Conservation (phyloP, 768 basidiomycete genomes). For the Dioszegia crocea region DNA sequence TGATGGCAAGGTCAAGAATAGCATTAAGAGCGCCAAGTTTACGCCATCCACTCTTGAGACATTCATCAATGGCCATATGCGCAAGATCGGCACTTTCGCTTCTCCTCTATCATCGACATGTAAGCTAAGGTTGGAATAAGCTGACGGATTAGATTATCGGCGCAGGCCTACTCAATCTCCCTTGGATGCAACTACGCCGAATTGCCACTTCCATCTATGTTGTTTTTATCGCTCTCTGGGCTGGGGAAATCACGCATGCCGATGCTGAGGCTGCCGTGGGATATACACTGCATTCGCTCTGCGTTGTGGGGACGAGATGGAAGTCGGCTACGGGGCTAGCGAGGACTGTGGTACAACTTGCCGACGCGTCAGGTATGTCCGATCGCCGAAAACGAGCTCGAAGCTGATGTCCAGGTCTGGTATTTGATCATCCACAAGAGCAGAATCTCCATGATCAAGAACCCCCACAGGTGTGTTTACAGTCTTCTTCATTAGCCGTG, state of each 20-base stretch:
- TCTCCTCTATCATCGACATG: conserved; percentile 11
- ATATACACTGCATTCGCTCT: conserved; percentile 9
- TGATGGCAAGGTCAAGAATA: conserved; percentile 16
- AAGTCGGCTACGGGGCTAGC: conserved; percentile 9
- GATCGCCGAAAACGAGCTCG: too few relatives aligned
- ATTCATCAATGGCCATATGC: conserved; percentile 18
- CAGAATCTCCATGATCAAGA: too few relatives aligned
- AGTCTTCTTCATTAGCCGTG: too few relatives aligned
- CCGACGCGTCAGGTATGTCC: conserved; percentile 10
- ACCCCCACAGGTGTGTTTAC: too few relatives aligned
- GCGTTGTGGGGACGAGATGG: conserved; percentile 17
- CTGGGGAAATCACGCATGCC: conserved; percentile 10
- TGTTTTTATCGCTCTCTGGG: conserved; percentile 17
- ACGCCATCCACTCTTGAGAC: conserved; percentile 9
- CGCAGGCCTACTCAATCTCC: conserved; percentile 20
- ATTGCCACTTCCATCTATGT: conserved; percentile 16
- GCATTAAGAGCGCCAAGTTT: conserved; percentile 16
- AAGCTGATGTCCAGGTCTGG: neutral
- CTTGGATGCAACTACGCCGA: conserved; percentile 26
- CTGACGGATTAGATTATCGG: conserved; percentile 5
- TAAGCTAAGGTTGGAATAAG: neutral
- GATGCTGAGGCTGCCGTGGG: conserved; percentile 10
- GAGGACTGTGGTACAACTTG: conserved; percentile 11
- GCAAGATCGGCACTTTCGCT: conserved; percentile 14
- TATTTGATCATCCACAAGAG: neutral